Evolutionary conservation across 768 basidiomycete genomes (phyloP).

Genomic region (Suillus spraguei): DNA sequence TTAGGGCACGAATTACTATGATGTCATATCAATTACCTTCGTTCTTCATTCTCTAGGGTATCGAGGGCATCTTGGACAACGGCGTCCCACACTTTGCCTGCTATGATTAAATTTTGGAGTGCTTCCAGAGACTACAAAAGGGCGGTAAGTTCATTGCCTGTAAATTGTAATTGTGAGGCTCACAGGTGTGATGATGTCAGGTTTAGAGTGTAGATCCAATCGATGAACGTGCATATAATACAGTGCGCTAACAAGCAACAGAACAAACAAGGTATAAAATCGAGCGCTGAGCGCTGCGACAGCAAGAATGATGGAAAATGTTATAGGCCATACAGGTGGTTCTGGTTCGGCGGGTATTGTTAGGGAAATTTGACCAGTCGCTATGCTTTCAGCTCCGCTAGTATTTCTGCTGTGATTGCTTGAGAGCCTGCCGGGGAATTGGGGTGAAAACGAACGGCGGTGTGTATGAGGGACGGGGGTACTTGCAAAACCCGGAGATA

Average conservation of each 20-base stretch:
- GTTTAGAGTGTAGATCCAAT: constrained; percentile 33
- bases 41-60: constrained; percentile 71
- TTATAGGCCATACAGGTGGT: constrained; percentile 39
- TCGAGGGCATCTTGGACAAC: constrained; percentile 69
- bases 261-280: constrained; percentile 42
- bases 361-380: constrained; percentile 27
- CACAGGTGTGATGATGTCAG: constrained; percentile 57
- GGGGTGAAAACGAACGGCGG: constrained; percentile 36
- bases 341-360: constrained; percentile 38
- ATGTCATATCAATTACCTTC: constrained; percentile 42
- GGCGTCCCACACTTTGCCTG: constrained; percentile 75
- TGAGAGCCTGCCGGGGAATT: constrained; percentile 50
- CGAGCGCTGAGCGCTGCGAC: constrained; percentile 46
- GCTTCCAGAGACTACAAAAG: constrained; percentile 58
- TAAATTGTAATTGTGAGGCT: constrained; percentile 27
- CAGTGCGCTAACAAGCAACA: constrained; percentile 40
- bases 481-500: constrained; percentile 58
- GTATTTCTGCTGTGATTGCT: constrained; percentile 42
- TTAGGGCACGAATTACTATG: neutral
- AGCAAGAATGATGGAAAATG: constrained; percentile 40
- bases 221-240: constrained; percentile 43
- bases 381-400: constrained; percentile 36
- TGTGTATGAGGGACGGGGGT: constrained; percentile 33
- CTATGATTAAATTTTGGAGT: constrained; percentile 65
- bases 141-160: neutral